Evolutionary conservation across 495 filamentous ascomycete genomes (phyloP).

Genomic region (Elaphomyces granulatus): DNA sequence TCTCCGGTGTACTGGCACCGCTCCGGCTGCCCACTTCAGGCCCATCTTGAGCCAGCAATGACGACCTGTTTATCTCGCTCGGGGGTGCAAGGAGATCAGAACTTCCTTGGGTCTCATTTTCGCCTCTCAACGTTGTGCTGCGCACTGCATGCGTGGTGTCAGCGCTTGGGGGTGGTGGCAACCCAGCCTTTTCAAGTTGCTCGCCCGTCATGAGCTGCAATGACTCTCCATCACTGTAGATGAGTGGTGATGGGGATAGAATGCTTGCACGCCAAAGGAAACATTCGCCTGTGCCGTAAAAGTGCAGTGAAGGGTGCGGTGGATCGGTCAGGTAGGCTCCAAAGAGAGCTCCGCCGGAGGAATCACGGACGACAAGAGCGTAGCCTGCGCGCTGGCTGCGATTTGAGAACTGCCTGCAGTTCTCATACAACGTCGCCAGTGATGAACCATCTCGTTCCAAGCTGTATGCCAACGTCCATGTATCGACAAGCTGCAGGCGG

Average conservation of each 20-base stretch:
- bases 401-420: constrained; percentile 43
- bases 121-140: constrained; percentile 42
- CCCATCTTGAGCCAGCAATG: background rate
- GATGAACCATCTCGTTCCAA: constrained; percentile 89
- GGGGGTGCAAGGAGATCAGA: constrained; percentile 1
- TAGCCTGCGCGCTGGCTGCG: constrained; percentile 64
- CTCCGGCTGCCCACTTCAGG: constrained; percentile 8
- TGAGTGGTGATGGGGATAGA: constrained; percentile 23
- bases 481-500: constrained; percentile 70
- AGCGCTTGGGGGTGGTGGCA: constrained; percentile 59
- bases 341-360: constrained; percentile 48
- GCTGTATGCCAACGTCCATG: constrained; percentile 76
- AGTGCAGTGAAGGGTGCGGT: constrained; percentile 65
- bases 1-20: constrained; percentile 38
- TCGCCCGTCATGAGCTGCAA: constrained; percentile 20
- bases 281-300: constrained; percentile 93
- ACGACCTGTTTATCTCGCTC: background rate
- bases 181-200: constrained; percentile 24
- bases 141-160: constrained; percentile 59
- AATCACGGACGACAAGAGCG: constrained; percentile 73
- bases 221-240: background rate
- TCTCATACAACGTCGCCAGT: constrained; percentile 72
- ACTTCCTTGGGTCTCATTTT: background rate
- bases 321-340: constrained; percentile 88
- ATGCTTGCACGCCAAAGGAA: constrained; percentile 86